Percentiles rank a stretch among this genome's conserved stretches.
These are phyloP conservation scores for Malus sieversii DNA, from an alignment of 306 rosid genomes.

Conservation along the genomic window DNA sequence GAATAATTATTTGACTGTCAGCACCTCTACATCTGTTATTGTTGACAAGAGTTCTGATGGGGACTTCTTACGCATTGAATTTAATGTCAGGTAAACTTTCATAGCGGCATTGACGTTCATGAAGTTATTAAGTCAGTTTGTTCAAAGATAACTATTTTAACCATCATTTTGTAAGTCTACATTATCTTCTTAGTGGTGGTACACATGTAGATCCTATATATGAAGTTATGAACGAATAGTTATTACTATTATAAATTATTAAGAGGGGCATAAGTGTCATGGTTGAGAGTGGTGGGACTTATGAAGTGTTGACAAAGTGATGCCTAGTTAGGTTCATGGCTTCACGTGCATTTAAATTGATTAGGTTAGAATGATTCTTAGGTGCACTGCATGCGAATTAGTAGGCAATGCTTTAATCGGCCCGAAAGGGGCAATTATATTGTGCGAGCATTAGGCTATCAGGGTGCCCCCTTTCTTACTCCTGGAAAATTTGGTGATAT, in stretches of 20 bases:
- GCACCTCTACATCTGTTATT: slow-evolving; percentile 83
- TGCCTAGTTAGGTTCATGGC: not conserved
- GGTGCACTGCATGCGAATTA: not conserved
- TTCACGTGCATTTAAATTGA: not conserved
- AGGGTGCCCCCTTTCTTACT: not conserved
- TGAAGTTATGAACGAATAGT: not conserved
- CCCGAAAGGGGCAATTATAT: not conserved
- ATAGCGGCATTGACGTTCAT: not conserved
- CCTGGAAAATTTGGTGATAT: not conserved
- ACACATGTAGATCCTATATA: not conserved
- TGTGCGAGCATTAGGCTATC: not conserved
- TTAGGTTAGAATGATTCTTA: not conserved
- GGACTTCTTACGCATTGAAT: slow-evolving; percentile 74
- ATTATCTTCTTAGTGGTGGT: not conserved
- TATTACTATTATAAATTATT: not conserved
- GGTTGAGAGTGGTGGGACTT: not conserved
- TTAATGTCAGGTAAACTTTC: slow-evolving; percentile 69
- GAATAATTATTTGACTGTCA: slow-evolving; percentile 66
- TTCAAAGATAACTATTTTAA: not conserved
- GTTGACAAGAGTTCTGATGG: slow-evolving; percentile 89
- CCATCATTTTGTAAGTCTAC: not conserved
- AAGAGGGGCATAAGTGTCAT: not conserved
- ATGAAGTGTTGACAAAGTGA: not conserved
- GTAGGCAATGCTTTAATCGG: not conserved
- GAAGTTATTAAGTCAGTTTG: slow-evolving; percentile 2